Evolutionary conservation across 345 rosid species (phyloP).

Genomic region (Nephelium lappaceum): DNA sequence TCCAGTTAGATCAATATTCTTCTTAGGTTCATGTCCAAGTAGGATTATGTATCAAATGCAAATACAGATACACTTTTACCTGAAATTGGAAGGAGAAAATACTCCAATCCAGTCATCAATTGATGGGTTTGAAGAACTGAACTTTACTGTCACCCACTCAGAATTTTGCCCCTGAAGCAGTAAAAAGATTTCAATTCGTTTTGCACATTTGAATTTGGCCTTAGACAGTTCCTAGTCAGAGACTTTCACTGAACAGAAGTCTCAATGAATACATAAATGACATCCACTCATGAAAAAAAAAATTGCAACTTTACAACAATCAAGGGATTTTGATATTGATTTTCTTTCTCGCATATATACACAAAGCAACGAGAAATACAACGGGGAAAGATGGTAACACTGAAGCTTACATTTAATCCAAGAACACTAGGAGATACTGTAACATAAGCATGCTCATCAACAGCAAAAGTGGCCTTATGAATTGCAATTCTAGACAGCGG

Average conservation of each 20-base stretch:
- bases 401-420: slow-evolving; percentile 49
- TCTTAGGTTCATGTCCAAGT: background rate
- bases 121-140: slow-evolving; percentile 50
- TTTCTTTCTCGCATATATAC: background rate
- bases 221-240: background rate
- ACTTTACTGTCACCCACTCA: slow-evolving; percentile 56
- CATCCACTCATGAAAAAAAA: background rate
- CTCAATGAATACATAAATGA: background rate
- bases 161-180: slow-evolving; percentile 55
- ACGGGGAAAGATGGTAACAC: background rate
- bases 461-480: slow-evolving; percentile 37
- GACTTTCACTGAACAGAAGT: background rate
- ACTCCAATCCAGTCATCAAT: slow-evolving; percentile 80
- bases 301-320: background rate
- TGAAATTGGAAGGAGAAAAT: slow-evolving; percentile 76
- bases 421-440: slow-evolving; percentile 56
- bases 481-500: slow-evolving; percentile 60
- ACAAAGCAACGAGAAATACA: background rate
- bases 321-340: background rate
- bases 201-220: background rate
- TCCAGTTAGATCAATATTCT: slow-evolving; percentile 6
- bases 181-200: background rate
- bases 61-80: slow-evolving; percentile 33
- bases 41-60: background rate
- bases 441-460: slow-evolving; percentile 45